Base-by-base conservation (phyloP, 306 rosid species). In the Corylus americana region DNA sequence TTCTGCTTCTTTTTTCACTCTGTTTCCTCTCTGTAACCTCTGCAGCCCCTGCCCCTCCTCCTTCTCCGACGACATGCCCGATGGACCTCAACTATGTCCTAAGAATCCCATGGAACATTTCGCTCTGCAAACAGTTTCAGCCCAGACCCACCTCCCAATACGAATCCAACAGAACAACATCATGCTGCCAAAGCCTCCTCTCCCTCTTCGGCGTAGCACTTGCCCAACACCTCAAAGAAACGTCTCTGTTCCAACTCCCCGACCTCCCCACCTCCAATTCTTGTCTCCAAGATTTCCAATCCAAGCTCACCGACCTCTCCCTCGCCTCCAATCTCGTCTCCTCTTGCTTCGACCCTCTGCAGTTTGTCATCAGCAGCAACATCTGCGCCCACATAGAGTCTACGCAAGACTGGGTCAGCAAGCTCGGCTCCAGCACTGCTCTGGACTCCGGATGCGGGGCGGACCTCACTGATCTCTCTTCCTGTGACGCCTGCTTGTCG, bases 191-290 rank as follows among this genome's bases (percentile, higher is more conserved):
- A 69, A 27, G 94, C 16, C 75, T 93, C 5, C 50, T 92, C 5
- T 90, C 97, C 37, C 85, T 95, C 22, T 54, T 73, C 0, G 99
- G 91, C 18, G 45, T 95, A 58, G 91, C 85, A 31, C 55, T 93
- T 0, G 84, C 98, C 29, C 84, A 84, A 51, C 90, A 81, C 77
- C 94, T 95, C 1, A 95, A 90, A 80, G 85, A 85, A 69, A 90
- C 99, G 22, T 85, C 99, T 4, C 67, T 63, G 9, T 95, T 95
- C 78, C 75, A 90, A 0, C 94, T 95, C 59, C 92, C 89, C 2
- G 61, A 91, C 71, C 83, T 89, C 13, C 22, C 71, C 11, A 78
- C 92, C 73, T 91, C 98, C 25, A 13, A 0, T 42, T 83, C 95
- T 50, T 95, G 98, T 91, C 82, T 95, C 70, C 20, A 75, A 0